Percentiles rank a stretch among this genome's conserved stretches.
Conservation (phyloP, 148 eudicot species). For the Silene latifolia region DNA sequence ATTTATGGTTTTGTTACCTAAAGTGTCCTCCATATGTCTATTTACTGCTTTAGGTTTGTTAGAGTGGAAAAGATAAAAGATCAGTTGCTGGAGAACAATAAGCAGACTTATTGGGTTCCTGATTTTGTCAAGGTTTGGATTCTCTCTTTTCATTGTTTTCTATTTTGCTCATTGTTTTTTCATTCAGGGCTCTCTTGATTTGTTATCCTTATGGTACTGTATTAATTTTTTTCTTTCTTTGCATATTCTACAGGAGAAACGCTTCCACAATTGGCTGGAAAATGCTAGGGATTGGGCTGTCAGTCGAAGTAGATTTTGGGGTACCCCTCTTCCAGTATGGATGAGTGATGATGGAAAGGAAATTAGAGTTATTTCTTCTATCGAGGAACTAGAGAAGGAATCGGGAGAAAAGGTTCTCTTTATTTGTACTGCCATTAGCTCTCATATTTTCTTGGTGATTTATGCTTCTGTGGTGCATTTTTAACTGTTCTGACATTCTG, state of each 20-base stretch:
- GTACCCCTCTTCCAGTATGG: conserved; percentile 97
- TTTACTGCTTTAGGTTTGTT: conserved; percentile 54
- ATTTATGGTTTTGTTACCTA: not conserved
- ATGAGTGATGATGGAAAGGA: conserved; percentile 84
- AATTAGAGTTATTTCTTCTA: conserved; percentile 62
- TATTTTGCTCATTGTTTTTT: not conserved
- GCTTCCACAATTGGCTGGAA: conserved; percentile 98
- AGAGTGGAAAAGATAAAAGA: conserved; percentile 90
- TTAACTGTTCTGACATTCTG: not conserved
- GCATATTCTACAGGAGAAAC: conserved; percentile 58
- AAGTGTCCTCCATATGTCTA: not conserved
- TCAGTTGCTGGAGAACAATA: conserved; percentile 80
- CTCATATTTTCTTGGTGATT: not conserved
- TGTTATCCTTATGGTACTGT: not conserved
- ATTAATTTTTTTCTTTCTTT: not conserved
- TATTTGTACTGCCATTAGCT: not conserved
- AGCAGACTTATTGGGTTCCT: conserved; percentile 94
- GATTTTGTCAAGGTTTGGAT: conserved; percentile 81
- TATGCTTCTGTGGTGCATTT: not conserved
- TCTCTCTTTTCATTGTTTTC: not conserved
- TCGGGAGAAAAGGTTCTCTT: conserved; percentile 75
- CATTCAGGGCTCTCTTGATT: not conserved
- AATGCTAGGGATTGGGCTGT: conserved; percentile 99
- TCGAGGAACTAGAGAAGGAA: conserved; percentile 69
- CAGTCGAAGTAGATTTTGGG: conserved; percentile 98